phyloP scores from a whole-genome alignment of 2,329 filamentous ascomycete species.

The Cryphonectria parasitica region DNA sequence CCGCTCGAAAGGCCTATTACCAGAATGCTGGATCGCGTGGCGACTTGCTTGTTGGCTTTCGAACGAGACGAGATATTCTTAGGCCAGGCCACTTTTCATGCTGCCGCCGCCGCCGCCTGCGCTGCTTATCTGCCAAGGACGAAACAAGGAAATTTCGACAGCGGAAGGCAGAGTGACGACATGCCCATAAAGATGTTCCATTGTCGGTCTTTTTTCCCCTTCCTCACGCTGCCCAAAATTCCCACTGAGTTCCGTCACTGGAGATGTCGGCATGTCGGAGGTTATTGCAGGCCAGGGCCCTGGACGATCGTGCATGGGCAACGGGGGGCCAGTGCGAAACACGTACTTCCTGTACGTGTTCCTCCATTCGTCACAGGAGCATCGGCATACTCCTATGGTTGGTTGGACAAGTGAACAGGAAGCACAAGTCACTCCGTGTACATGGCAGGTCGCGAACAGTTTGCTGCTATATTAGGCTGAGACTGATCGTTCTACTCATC shows the following conservation, averaged over 20 bases:
- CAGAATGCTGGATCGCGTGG: constrained; percentile 13
- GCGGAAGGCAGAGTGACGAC: constrained; percentile 13
- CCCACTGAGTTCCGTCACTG: not conserved
- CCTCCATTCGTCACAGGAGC: not conserved
- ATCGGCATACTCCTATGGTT: not conserved
- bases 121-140: not conserved
- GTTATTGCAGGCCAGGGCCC: constrained; percentile 14
- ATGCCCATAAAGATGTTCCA: not conserved
- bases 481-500: not conserved
- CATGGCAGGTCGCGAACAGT: not conserved
- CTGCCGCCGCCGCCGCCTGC: not conserved
- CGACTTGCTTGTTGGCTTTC: not conserved
- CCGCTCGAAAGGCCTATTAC: constrained; percentile 9
- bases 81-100: not conserved
- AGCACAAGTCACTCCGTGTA: constrained; percentile 4
- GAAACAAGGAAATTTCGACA: constrained; percentile 10
- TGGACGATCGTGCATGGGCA: constrained; percentile 8
- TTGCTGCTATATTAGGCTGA: not conserved
- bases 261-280: constrained; percentile 25
- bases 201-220: not conserved
- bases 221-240: not conserved
- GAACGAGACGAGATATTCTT: not conserved
- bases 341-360: constrained; percentile 15
- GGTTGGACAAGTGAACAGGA: not conserved
- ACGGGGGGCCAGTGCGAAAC: not conserved